Conservation (phyloP, 306 rosid species). For the Calophaca sinica region DNA sequence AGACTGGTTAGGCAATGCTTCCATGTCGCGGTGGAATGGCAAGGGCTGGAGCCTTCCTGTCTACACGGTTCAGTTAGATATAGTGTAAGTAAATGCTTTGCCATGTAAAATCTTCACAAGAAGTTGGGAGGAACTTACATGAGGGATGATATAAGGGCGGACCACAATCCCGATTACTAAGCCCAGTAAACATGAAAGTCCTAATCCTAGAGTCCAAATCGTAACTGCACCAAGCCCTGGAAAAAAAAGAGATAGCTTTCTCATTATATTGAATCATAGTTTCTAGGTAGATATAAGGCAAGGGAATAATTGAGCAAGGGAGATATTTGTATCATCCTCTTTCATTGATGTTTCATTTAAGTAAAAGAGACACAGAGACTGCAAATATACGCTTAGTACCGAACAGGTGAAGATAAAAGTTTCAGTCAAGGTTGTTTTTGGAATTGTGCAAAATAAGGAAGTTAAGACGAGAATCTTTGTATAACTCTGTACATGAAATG, state of each 20-base stretch:
- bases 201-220: conserved; percentile 61
- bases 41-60: conserved; percentile 60
- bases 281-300: not conserved
- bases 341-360: no score
- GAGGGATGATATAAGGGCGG: conserved; percentile 54
- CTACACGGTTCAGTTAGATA: conserved; percentile 57
- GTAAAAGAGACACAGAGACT: no score
- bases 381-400: no score
- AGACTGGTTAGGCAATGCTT: conserved; percentile 69
- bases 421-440: no score
- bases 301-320: not conserved
- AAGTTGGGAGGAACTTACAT: conserved; percentile 55
- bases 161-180: conserved; percentile 49
- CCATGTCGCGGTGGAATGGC: conserved; percentile 61
- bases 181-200: conserved; percentile 57
- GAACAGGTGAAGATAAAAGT: no score
- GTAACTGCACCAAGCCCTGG: conserved; percentile 57
- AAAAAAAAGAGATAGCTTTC: conserved; percentile 9
- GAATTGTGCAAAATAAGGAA: no score
- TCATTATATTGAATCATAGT: conserved; percentile 23
- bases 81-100: conserved; percentile 34
- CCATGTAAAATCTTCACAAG: not conserved
- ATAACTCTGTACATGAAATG: no score
- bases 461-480: no score
- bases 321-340: not conserved